Base-by-base conservation (phyloP, 2,329 filamentous ascomycete genomes). In the Colletotrichum musae region DNA sequence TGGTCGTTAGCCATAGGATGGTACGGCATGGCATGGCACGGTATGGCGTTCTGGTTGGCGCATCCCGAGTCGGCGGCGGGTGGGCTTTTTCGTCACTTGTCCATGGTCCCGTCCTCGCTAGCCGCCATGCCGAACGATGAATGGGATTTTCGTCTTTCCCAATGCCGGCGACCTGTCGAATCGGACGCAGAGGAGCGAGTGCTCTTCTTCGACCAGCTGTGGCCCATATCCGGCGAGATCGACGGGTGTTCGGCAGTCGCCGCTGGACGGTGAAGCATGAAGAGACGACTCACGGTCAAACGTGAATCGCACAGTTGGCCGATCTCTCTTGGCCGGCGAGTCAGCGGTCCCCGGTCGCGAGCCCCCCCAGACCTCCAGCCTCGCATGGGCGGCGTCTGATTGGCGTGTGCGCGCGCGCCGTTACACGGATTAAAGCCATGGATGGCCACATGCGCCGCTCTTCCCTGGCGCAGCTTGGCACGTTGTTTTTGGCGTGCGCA, bases 321-420 rank as follows among this genome's bases (percentile, higher is more conserved):
- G 52, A 70, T 70, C 68, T 62, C 21, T 53, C 68, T 63, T 58
- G 64, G 58, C 45, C 47, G 47, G 64, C 68, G 68, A 69, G 68
- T 70, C 68, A 70, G 64, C 68, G 52, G 68, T 47, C 50, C 59
- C 64, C 63, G 48, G 54, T 32, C 60, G 47, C 61, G 53, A 48
- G 61, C 58, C 54, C 21, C 59, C 54, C 56, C 61, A 50, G 61
- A 59, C 54, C 15, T 69, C 54, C 66, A 69, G 66, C 66, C 66
- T 69, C 56, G 62, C 62, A 66, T 66, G 43, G 21, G 43, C 24
- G 62, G 18, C 56, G 52, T 47, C 18, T 57, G 50, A 66, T 66
- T 69, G 62, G 62, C 36, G 41, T 10, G 32, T 18, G 32, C 32
- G 32, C 24, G 43, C 50, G 43, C 50, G 5, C 56, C 51, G 43